A percentile compares a stretch with the other conserved stretches of the same genome.
These are phyloP conservation scores for Microbotryum silenes-acaulis DNA, from an alignment of 1,284 basidiomycete species.

Conservation along the genomic window DNA sequence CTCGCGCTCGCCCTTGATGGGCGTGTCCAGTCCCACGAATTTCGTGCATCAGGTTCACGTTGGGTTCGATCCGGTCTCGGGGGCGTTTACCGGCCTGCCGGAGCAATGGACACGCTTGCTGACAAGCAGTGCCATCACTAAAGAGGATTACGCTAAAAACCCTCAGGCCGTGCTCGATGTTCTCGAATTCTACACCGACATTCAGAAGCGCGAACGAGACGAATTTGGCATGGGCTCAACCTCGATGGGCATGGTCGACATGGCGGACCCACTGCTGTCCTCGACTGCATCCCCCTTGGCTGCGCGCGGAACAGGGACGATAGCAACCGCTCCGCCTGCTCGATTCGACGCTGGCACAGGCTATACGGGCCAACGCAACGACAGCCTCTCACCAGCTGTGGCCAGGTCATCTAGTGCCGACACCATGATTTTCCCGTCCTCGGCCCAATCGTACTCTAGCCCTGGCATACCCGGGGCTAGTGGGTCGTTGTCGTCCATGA, in stretches of 20 bases:
- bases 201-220: conserved; percentile 82
- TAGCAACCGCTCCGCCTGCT: neutral
- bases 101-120: conserved; percentile 94
- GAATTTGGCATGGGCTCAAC: conserved; percentile 42
- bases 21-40: conserved; percentile 87
- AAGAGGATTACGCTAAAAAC: conserved; percentile 93
- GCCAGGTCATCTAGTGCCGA: neutral
- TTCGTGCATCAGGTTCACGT: conserved; percentile 98
- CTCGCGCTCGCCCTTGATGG: conserved; percentile 81
- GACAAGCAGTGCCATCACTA: conserved; percentile 92
- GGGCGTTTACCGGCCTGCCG: conserved; percentile 90
- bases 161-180: conserved; percentile 96
- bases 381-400: neutral
- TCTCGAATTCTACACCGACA: conserved; percentile 96
- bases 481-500: neutral
- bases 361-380: conserved; percentile 53
- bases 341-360: conserved; percentile 79
- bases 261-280: conserved; percentile 1
- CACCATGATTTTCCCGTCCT: neutral
- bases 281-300: neutral
- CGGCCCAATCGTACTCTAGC: no score
- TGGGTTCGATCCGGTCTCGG: conserved; percentile 88
- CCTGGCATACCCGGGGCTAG: no score
- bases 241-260: conserved; percentile 24
- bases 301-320: neutral